A percentile compares a stretch with the other conserved stretches of the same genome.
phyloP scores from a whole-genome alignment of 2,329 filamentous ascomycete species.

The Emergomyces africanus region DNA sequence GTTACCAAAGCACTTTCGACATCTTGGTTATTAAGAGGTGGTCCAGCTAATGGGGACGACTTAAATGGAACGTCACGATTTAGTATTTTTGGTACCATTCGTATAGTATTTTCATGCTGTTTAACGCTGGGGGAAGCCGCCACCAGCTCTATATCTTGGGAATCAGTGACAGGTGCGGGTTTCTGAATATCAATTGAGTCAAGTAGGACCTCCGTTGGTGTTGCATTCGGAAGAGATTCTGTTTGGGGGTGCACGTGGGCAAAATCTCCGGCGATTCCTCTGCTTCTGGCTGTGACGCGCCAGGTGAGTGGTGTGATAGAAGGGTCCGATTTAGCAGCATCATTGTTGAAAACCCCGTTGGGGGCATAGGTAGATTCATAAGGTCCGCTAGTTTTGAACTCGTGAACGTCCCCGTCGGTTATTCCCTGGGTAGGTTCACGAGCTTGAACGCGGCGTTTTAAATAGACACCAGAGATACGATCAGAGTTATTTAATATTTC shows the following conservation, averaged over 20 bases:
- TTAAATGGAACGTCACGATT: conserved; percentile 16
- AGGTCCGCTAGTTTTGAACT: background rate
- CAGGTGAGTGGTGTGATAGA: background rate
- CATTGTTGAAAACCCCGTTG: background rate
- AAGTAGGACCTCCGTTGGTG: background rate
- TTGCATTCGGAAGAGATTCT: background rate
- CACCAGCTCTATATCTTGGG: background rate
- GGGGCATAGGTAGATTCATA: background rate
- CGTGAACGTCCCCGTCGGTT: background rate
- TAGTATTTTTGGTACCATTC: conserved; percentile 3
- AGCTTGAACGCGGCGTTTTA: background rate
- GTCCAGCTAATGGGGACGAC: conserved; percentile 21
- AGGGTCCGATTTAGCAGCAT: background rate
- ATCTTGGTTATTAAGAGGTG: conserved; percentile 9
- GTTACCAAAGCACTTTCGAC: background rate
- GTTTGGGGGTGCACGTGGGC: background rate
- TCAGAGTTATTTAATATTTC: background rate
- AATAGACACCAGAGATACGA: background rate
- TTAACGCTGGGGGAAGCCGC: background rate
- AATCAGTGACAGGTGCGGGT: background rate
- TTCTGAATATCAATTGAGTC: background rate
- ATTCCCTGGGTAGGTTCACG: background rate
- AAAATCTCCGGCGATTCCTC: background rate
- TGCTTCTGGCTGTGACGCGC: background rate
- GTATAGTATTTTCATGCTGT: background rate